These are phyloP conservation scores for Pneumocystis canis DNA, from an alignment of 1,139 yeast genomes.

Conservation along the genomic window DNA sequence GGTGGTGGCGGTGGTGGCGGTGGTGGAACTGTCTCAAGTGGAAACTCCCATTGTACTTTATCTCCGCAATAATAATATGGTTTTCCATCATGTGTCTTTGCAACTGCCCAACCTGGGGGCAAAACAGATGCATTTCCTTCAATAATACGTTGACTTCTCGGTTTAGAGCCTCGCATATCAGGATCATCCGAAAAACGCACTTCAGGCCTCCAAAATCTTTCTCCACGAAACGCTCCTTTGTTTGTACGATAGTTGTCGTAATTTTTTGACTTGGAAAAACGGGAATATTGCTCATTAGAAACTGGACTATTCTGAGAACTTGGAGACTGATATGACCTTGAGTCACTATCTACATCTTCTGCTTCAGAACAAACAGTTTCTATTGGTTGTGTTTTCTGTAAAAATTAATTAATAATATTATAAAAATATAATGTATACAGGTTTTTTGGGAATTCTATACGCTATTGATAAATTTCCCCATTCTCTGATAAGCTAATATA, in stretches of 20 bases:
- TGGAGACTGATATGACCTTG: slow-evolving; percentile 3
- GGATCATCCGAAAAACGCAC: neutral
- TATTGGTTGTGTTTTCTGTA: neutral
- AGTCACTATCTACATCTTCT: slow-evolving; percentile 4
- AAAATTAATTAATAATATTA: neutral
- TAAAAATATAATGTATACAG: slow-evolving; percentile 25
- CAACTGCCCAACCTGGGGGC: slow-evolving; percentile 29
- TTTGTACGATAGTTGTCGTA: neutral
- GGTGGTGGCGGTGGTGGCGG: slow-evolving; percentile 10
- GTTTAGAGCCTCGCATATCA: neutral
- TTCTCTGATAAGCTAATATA: slow-evolving; percentile 35
- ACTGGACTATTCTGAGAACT: neutral
- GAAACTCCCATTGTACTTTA: slow-evolving; percentile 47
- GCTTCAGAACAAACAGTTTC: neutral
- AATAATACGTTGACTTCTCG: neutral
- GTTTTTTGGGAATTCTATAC: slow-evolving; percentile 48
- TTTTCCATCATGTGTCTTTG: slow-evolving; percentile 22
- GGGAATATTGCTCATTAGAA: neutral
- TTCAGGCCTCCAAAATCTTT: slow-evolving; percentile 3
- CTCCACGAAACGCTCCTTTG: slow-evolving; percentile 1
- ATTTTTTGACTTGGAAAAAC: neutral
- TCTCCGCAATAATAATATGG: slow-evolving; percentile 43
- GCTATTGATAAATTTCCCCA: slow-evolving; percentile 75
- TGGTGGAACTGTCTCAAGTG: slow-evolving; percentile 22
- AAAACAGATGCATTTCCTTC: slow-evolving; percentile 12